phyloP scores from a whole-genome alignment of 805 yeast species.

The Ogataea kodamae region DNA sequence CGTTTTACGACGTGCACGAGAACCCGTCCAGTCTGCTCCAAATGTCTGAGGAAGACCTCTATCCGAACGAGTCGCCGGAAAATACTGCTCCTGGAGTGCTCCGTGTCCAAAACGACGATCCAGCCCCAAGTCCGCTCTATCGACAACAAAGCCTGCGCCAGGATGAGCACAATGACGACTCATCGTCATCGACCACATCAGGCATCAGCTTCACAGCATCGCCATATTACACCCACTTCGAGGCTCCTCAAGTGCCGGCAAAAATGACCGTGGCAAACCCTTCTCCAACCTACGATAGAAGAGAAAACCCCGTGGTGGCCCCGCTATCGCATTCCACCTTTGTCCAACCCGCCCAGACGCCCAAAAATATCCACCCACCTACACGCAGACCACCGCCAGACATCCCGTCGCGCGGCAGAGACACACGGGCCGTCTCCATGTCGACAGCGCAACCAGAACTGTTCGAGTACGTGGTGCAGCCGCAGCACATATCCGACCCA shows the following conservation, averaged over 20 bases:
- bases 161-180: conserved; percentile 21
- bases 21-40: conserved; percentile 9
- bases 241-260: conserved; percentile 13
- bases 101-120: conserved; percentile 3
- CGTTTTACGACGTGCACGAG: conserved; percentile 18
- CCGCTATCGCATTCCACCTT: conserved; percentile 28
- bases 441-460: conserved; percentile 33
- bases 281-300: conserved; percentile 35
- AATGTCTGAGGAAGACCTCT: conserved; percentile 12
- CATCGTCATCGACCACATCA: too few species aligned
- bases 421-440: conserved; percentile 36
- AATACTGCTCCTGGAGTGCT: too few species aligned
- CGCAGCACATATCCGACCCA: conserved; percentile 3
- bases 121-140: conserved; percentile 11
- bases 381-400: conserved; percentile 40
- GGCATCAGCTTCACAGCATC: conserved; percentile 36
- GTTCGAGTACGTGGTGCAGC: conserved; percentile 17
- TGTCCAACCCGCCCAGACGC: conserved; percentile 20
- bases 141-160: too few species aligned
- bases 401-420: conserved; percentile 36
- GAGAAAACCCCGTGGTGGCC: conserved; percentile 35
- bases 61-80: conserved; percentile 10
- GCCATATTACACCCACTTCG: conserved; percentile 31
- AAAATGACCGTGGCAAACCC: conserved; percentile 27
- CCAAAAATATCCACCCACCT: conserved; percentile 5